A percentile compares a stretch with the other conserved stretches of the same genome.
Evolutionary conservation across 2,329 filamentous ascomycete species (phyloP).

Genomic region (Chrysosporium queenslandicum): DNA sequence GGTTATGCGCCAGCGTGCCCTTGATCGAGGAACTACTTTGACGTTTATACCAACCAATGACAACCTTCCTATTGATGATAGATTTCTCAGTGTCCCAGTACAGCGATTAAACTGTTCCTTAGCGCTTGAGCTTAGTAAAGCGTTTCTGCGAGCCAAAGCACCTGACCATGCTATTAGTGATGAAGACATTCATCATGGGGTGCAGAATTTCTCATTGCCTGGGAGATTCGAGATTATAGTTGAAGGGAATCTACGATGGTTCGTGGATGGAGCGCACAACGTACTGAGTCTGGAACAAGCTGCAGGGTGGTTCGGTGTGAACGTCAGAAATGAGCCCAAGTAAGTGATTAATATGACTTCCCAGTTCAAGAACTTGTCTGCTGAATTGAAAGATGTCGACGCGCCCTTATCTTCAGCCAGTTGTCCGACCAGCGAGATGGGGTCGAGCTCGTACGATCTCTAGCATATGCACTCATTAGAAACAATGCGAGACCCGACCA

Average conservation of each 20-base stretch:
- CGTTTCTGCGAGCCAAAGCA: slow-evolving; percentile 8
- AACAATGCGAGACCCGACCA: too few relatives aligned
- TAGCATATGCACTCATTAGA: too few relatives aligned
- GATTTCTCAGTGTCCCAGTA: slow-evolving; percentile 1
- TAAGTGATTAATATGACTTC: too few relatives aligned
- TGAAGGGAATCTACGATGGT: slow-evolving; percentile 23
- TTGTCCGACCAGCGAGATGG: too few relatives aligned
- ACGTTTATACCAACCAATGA: slow-evolving; percentile 40
- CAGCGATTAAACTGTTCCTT: slow-evolving; percentile 18
- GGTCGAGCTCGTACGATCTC: too few relatives aligned
- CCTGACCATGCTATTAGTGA: not conserved
- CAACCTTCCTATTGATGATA: not conserved
- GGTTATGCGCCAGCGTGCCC: slow-evolving; percentile 44
- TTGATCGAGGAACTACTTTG: slow-evolving; percentile 42
- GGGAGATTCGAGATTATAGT: slow-evolving; percentile 25
- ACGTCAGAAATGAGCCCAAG: too few relatives aligned
- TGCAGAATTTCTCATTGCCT: slow-evolving; percentile 23
- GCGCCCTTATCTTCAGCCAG: too few relatives aligned
- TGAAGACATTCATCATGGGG: slow-evolving; percentile 15
- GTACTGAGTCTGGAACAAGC: slow-evolving; percentile 29
- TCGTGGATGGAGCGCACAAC: slow-evolving; percentile 34
- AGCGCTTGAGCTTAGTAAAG: slow-evolving; percentile 14
- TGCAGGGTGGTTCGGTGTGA: slow-evolving; percentile 30
- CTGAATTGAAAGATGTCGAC: too few relatives aligned
- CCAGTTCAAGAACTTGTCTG: too few relatives aligned